These are phyloP conservation scores for Miamiensis avidus DNA, from an alignment of 169 alveolate species.

Conservation along the genomic window DNA sequence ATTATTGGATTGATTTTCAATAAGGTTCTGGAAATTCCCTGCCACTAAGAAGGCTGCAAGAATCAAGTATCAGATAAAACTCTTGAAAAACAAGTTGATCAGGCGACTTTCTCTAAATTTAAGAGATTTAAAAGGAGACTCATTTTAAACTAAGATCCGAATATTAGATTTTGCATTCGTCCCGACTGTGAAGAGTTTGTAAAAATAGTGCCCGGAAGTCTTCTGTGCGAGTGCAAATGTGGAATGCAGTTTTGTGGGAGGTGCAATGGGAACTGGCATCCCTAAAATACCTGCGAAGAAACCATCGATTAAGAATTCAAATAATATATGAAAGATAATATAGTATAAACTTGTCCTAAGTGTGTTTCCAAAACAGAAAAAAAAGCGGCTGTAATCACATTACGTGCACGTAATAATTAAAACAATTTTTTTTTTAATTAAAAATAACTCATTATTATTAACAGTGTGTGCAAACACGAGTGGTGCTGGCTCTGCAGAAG, in stretches of 20 bases:
- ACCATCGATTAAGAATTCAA: background rate
- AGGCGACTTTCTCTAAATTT: background rate
- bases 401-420: background rate
- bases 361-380: background rate
- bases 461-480: background rate
- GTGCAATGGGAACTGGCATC: background rate
- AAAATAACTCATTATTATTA: no score
- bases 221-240: background rate
- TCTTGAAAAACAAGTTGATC: background rate
- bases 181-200: background rate
- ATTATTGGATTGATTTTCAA: no score
- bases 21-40: background rate
- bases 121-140: background rate
- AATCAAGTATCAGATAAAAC: background rate
- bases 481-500: background rate
- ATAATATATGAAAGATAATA: no score
- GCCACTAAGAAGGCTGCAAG: background rate
- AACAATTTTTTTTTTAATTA: no score
- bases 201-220: background rate
- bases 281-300: background rate
- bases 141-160: background rate
- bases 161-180: background rate
- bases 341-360: background rate
- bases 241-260: background rate
- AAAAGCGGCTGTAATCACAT: background rate